Conservation (phyloP, 2,329 filamentous ascomycete species). For the Diaporthe aspalathi region DNA sequence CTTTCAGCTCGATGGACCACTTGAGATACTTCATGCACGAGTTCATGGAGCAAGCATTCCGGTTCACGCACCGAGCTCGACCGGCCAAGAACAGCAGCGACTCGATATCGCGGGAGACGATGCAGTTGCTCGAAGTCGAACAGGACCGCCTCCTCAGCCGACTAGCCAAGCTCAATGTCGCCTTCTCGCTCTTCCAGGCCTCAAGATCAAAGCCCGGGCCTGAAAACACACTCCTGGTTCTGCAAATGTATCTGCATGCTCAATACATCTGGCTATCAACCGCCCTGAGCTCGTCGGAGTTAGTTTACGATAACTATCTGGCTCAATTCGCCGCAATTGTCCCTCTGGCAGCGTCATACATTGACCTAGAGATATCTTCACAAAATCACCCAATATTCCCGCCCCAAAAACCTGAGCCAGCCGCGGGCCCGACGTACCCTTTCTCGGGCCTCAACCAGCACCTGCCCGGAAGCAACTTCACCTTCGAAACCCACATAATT, state of each 20-base stretch:
- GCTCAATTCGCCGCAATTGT: slow-evolving; percentile 51
- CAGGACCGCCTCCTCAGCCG: slow-evolving; percentile 50
- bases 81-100: slow-evolving; percentile 45
- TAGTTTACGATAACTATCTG: slow-evolving; percentile 48
- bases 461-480: slow-evolving; percentile 44
- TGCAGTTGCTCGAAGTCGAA: slow-evolving; percentile 45
- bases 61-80: slow-evolving; percentile 49
- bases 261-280: slow-evolving; percentile 50
- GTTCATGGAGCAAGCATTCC: slow-evolving; percentile 53
- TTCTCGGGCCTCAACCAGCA: slow-evolving; percentile 30
- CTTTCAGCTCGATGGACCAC: slow-evolving; percentile 50
- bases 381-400: slow-evolving; percentile 1
- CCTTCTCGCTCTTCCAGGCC: slow-evolving; percentile 47
- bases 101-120: slow-evolving; percentile 42
- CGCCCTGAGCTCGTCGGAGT: slow-evolving; percentile 46
- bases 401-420: not conserved
- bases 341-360: slow-evolving; percentile 47
- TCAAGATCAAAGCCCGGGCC: slow-evolving; percentile 41
- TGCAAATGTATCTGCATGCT: slow-evolving; percentile 51
- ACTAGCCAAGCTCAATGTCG: slow-evolving; percentile 47
- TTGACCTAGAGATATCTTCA: slow-evolving; percentile 37
- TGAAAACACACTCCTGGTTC: slow-evolving; percentile 44
- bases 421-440: slow-evolving; percentile 38
- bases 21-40: slow-evolving; percentile 51
- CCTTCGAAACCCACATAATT: slow-evolving; percentile 54